Conservation (phyloP, 2,329 filamentous ascomycete genomes). For the Trichoderma hamatum region DNA sequence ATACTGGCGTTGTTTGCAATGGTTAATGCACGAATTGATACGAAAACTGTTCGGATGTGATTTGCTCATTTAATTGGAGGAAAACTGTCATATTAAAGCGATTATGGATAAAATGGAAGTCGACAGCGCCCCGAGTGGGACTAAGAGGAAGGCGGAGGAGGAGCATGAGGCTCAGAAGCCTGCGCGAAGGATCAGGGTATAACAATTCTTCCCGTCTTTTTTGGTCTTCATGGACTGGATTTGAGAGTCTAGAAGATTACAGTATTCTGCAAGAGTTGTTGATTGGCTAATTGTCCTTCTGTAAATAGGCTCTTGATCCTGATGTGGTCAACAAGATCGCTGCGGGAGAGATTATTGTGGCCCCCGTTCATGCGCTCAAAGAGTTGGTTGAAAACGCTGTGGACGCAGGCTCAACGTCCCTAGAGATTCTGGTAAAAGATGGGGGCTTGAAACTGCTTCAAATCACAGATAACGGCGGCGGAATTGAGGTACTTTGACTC, state of each 20-base stretch:
- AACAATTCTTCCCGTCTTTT: constrained; percentile 25
- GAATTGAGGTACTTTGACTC: constrained; percentile 73
- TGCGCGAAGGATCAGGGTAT: constrained; percentile 55
- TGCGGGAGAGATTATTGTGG: constrained; percentile 96
- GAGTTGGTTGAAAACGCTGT: constrained; percentile 97
- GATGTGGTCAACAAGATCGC: constrained; percentile 99
- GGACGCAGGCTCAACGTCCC: constrained; percentile 89
- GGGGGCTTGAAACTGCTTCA: constrained; percentile 93
- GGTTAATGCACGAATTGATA: neutral
- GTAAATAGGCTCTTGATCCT: constrained; percentile 73
- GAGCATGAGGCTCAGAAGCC: constrained; percentile 43
- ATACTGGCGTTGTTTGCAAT: constrained; percentile 5
- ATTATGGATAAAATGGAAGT: constrained; percentile 48
- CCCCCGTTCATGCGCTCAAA: constrained; percentile 93
- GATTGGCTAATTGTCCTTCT: neutral
- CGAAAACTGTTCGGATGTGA: neutral
- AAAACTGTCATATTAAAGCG: neutral
- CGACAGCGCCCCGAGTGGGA: constrained; percentile 43
- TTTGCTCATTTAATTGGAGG: neutral
- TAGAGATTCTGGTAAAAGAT: constrained; percentile 92
- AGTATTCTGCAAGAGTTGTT: neutral
- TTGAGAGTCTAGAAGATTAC: neutral
- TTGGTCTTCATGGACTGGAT: neutral
- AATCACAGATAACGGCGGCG: constrained; percentile 95
- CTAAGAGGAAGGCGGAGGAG: constrained; percentile 54